Conservation (phyloP, 352 stramenopile genomes). For the Peronospora destructor region DNA sequence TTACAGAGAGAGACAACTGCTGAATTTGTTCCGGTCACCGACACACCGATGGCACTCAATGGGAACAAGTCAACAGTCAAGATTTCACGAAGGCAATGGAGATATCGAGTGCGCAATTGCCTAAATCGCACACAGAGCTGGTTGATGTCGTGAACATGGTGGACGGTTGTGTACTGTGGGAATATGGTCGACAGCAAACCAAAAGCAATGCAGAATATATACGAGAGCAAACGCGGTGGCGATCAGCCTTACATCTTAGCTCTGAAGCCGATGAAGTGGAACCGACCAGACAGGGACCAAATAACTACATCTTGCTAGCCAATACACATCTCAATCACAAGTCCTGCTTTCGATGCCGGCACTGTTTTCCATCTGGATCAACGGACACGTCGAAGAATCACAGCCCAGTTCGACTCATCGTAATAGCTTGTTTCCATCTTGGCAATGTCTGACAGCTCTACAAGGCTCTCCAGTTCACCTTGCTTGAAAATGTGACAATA, state of each 20-base stretch:
- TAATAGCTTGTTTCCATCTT: conserved; percentile 75
- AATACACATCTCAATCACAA: conserved; percentile 1
- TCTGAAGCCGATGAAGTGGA: conserved; percentile 1
- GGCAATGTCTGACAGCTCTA: conserved; percentile 52
- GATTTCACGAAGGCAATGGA: conserved; percentile 53
- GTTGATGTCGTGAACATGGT: conserved; percentile 47
- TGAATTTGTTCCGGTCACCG: background rate
- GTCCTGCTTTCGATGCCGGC: background rate
- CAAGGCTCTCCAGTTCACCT: conserved; percentile 66
- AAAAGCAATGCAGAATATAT: conserved; percentile 46
- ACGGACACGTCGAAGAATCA: conserved; percentile 55
- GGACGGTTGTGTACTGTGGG: conserved; percentile 41
- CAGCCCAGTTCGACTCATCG: conserved; percentile 83
- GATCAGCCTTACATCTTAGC: no score
- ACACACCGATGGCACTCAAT: no score
- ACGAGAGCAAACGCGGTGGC: conserved; percentile 50
- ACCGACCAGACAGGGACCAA: conserved; percentile 25
- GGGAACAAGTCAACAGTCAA: conserved; percentile 31
- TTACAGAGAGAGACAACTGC: no score
- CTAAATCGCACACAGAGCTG: conserved; percentile 12
- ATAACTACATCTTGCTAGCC: conserved; percentile 4
- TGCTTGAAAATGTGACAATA: conserved; percentile 88
- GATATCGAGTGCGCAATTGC: conserved; percentile 33
- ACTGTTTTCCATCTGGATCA: conserved; percentile 19
- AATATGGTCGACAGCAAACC: conserved; percentile 45